A percentile compares a stretch with the other conserved stretches of the same genome.
phyloP scores from a whole-genome alignment of 257 asterid species.

The Nicotiana undulata region DNA sequence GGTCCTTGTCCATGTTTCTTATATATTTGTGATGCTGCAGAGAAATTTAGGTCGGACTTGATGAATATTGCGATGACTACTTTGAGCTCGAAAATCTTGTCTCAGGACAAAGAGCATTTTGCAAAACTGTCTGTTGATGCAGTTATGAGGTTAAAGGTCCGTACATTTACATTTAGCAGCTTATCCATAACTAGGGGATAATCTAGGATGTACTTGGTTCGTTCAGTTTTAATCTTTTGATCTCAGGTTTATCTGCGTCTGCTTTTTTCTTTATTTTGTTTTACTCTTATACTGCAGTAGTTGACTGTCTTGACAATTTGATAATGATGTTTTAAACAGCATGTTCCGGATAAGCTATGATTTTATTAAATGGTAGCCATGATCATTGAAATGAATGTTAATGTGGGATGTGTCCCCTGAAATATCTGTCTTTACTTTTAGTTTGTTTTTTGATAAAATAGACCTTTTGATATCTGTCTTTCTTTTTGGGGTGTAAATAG shows the following conservation, averaged over 20 bases:
- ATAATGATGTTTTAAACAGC: not conserved
- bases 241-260: not conserved
- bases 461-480: too few relatives aligned
- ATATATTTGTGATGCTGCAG: constrained; percentile 22
- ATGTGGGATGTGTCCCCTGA: too few relatives aligned
- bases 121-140: constrained; percentile 80
- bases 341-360: too few relatives aligned
- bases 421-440: too few relatives aligned
- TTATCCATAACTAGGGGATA: not conserved
- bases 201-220: not conserved
- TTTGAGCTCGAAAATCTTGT: constrained; percentile 77
- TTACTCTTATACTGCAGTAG: not conserved
- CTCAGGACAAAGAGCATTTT: constrained; percentile 88
- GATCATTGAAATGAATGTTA: too few relatives aligned
- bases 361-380: too few relatives aligned
- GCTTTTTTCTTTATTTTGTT: not conserved
- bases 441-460: too few relatives aligned
- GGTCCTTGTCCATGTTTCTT: not conserved
- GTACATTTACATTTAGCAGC: not conserved
- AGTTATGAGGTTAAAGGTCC: constrained; percentile 78
- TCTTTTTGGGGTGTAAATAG: too few relatives aligned
- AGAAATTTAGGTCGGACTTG: constrained; percentile 58
- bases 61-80: constrained; percentile 88
- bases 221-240: not conserved
- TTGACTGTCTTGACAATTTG: not conserved